Conservation (phyloP, 108 stramenopile genomes). For the Asterionellopsis glacialis region DNA sequence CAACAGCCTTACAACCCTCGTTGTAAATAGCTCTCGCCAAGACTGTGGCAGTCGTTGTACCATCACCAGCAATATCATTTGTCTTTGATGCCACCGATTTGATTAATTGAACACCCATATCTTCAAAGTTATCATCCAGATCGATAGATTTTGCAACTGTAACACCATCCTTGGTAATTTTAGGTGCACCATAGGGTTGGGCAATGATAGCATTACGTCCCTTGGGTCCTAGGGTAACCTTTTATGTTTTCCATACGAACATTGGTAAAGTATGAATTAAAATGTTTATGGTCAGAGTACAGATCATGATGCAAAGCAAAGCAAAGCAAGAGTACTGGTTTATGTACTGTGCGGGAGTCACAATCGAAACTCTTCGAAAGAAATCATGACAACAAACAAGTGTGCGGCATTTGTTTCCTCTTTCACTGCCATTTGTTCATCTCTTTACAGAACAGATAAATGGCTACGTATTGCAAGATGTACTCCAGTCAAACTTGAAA, state of each 20-base stretch:
- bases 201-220: constrained; percentile 99
- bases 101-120: constrained; percentile 97
- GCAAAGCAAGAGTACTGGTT: too few species aligned
- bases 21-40: constrained; percentile 96
- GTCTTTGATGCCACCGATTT: constrained; percentile 97
- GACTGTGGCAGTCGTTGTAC: constrained; percentile 99
- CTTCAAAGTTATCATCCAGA: constrained; percentile 97
- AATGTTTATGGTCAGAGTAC: background rate
- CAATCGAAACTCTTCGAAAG: too few species aligned
- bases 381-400: too few species aligned
- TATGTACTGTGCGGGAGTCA: too few species aligned
- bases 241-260: background rate
- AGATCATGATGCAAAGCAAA: background rate
- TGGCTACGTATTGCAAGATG: too few species aligned
- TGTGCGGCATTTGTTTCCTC: too few species aligned
- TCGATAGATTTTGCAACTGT: constrained; percentile 99
- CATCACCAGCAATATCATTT: constrained; percentile 99
- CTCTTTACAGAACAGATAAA: too few species aligned
- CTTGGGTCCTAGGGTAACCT: constrained; percentile 99
- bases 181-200: constrained; percentile 98
- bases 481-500: too few species aligned
- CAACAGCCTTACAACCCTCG: constrained; percentile 99
- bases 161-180: constrained; percentile 99
- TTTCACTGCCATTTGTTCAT: too few species aligned
- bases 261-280: background rate